Evolutionary conservation across 176 grass and related monocot genomes (phyloP), one percentile per base, ranked within the genome.

Genomic region (Sorghum bicolor): DNA sequence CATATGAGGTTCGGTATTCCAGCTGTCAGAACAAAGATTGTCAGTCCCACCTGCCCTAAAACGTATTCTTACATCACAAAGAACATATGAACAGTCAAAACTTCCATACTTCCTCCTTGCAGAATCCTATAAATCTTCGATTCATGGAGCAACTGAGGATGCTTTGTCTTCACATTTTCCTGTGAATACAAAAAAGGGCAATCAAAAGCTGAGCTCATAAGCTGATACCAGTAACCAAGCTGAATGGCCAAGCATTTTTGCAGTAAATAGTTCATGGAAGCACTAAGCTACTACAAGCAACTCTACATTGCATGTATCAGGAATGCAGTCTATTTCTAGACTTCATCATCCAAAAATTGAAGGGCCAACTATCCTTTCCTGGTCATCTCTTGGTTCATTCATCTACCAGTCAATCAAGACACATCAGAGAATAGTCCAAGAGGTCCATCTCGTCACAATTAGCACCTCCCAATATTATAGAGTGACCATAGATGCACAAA

Each of bases 81-180:
- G 44, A 86, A 82, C 81, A 57, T 75, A 72, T 81, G 61, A 6
- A 37, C 24, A 10, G 67, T 65, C 28, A 44, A 64, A 65, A 74
- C 31, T 86, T 69, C 53, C 80, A 72, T 98, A 98, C 96, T 98
- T 95, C 93, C 96, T 91, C 92, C 96, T 87, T 95, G 96, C 19
- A 98, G 55, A 73, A 95, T 94, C 88, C 85, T 84, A 86, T 98
- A 98, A 12, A 98, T 92, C 82, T 95, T 98, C 57, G 96, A 98
- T 86, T 98, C 96, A n/a, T 98, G 95, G 37, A 94, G 88, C 83
- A 98, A 67, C 67, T 98, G 96, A 66, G 96, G 96, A 90, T 98
- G 96, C 80, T 98, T 98, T 86, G 96, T 98, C 85, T 95, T 98
- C 75, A 98, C 91, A 70, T 91, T 98, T 93, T 98, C 95, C 96